phyloP scores from a whole-genome alignment of 2,329 filamentous ascomycete species.

The Calonectria pseudoreteaudii region DNA sequence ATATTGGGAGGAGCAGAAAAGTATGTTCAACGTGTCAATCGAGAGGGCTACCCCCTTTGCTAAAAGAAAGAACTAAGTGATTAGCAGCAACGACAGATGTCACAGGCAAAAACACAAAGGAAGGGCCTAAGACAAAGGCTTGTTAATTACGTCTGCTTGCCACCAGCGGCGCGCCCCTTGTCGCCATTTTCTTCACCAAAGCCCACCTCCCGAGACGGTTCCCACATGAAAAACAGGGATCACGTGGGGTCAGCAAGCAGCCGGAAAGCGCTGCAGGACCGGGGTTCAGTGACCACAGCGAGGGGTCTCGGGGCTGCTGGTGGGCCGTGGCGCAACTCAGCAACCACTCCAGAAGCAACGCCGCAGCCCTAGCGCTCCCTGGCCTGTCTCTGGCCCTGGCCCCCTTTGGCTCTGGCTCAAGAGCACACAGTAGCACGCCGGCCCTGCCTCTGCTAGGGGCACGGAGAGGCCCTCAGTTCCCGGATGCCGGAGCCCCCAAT shows the following conservation, averaged over 20 bases:
- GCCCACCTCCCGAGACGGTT: constrained; percentile 16
- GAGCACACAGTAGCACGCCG: neutral
- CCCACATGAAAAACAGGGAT: constrained; percentile 22
- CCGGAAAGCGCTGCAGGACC: neutral
- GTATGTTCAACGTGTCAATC: neutral
- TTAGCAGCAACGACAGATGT: neutral
- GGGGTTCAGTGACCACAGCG: neutral
- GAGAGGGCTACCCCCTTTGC: neutral
- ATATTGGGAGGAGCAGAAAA: constrained; percentile 6
- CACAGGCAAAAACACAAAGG: neutral
- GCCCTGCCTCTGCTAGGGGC: neutral
- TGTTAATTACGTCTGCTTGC: neutral
- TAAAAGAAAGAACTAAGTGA: neutral
- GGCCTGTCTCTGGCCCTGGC: neutral
- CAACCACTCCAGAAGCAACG: constrained; percentile 3
- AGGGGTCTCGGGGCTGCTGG: neutral
- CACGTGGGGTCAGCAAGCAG: constrained; percentile 13
- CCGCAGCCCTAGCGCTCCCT: constrained; percentile 7
- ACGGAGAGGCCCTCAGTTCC: constrained; percentile 9
- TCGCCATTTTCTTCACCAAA: constrained; percentile 9
- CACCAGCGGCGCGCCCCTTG: neutral
- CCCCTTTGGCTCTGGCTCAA: neutral
- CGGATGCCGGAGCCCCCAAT: constrained; percentile 9
- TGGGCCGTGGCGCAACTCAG: neutral
- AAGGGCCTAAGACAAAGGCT: neutral